Base-by-base conservation (phyloP, 805 yeast genomes). In the Candida xyloterini region DNA sequence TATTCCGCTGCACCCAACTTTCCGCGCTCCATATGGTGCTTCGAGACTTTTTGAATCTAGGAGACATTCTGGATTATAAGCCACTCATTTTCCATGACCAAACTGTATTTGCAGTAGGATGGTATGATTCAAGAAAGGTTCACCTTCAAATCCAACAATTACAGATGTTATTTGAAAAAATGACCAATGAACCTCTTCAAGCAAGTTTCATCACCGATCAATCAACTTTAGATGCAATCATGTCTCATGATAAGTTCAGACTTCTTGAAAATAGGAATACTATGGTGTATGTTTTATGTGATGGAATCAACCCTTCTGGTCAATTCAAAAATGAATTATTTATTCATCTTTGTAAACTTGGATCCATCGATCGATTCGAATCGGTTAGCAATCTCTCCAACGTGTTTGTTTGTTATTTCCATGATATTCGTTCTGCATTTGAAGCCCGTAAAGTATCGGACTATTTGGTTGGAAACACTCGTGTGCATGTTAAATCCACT, bases 361-460 rank as follows among this genome's bases (percentile, higher is more conserved):
- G 65, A 10, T 46, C 44, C 25, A 38, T 52, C 10, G 46, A 44
- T 10, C 26, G 38, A 7, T 42, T 58, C 7, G 46, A 46, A 16
- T 26, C 35, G 23, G 37, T 51, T 13, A 30, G 37, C 0, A 29
- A 38, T 11, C 10, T 38, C 7, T 31, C 43, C 6, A 32, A 40
- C 7, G 40, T 38, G 15, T 60, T 56, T 33, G 35, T 50, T 27
- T 62, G 68, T 33, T 58, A 56, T 14, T 66, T 52, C 43, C 64
- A 45, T 38, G 69, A 66, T 40, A 46, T 65, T 15, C 53, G 70
- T 28, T 53, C 63, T 14, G 57, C 70, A 2, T 59, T 65, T 31
- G 49, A 53, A 15, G 59, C 66, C 4, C 52, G 47, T 15, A 55
- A 55, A 27, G 15, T 45, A 3, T 25, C 40, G 6, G 30, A 30